Percentiles rank a stretch among this genome's conserved stretches.
phyloP scores from a whole-genome alignment of 2,329 filamentous ascomycete species.

The Juglanconis sp. region DNA sequence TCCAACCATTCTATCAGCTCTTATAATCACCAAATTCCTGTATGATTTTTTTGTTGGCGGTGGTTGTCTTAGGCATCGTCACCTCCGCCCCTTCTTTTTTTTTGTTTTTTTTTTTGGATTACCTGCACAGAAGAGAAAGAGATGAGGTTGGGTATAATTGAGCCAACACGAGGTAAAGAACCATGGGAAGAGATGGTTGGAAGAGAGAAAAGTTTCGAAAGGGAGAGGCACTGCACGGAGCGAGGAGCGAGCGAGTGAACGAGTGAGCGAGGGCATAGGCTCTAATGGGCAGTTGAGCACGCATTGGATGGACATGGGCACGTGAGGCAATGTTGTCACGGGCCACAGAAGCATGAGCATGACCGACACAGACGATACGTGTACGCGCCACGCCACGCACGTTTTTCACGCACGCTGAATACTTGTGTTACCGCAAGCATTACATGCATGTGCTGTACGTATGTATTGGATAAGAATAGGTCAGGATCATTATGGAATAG shows the following conservation, averaged over 20 bases:
- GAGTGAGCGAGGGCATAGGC: not conserved
- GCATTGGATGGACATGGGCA: not conserved
- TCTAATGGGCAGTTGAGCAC: not conserved
- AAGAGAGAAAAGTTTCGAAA: not conserved
- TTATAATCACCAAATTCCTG: constrained; percentile 19
- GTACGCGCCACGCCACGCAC: constrained; percentile 10
- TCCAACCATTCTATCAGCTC: constrained; percentile 13
- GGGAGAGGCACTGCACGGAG: not conserved
- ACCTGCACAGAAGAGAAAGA: not conserved
- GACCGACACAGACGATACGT: constrained; percentile 8
- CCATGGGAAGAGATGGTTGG: not conserved
- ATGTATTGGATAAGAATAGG: constrained; percentile 13
- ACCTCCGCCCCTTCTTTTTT: constrained; percentile 1
- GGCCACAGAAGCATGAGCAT: constrained; percentile 8
- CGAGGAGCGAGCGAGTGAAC: not conserved
- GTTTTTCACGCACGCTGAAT: constrained; percentile 6
- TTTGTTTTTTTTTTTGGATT: constrained; percentile 3
- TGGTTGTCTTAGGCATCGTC: constrained; percentile 10
- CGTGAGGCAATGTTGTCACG: not conserved
- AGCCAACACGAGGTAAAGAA: not conserved
- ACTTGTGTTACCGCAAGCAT: constrained; percentile 4
- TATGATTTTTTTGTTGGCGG: constrained; percentile 15
- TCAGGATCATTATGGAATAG: constrained; percentile 1
- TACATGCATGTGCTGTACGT: constrained; percentile 13
- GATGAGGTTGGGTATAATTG: constrained; percentile 2